phyloP scores from a whole-genome alignment of 306 rosid genomes.

The Ceratonia siliqua region DNA sequence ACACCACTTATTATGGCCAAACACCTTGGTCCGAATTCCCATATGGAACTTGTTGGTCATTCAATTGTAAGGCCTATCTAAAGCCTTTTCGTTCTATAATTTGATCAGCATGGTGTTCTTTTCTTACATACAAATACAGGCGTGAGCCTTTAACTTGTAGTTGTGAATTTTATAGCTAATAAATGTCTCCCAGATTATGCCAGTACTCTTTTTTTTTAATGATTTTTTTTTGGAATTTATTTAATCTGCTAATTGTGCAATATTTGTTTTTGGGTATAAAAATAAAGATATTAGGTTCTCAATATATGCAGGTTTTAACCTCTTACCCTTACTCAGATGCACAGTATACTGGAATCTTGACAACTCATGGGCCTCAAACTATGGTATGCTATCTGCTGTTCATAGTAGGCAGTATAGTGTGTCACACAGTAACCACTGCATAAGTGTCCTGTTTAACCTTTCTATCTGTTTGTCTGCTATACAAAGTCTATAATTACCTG shows the following conservation, averaged over 20 bases:
- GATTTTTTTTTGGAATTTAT: background rate
- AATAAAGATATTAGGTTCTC: conserved; percentile 33
- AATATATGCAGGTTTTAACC: conserved; percentile 64
- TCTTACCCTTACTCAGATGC: conserved; percentile 66
- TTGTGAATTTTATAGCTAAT: conserved; percentile 3
- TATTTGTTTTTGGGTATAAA: background rate
- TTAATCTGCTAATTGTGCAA: conserved; percentile 13
- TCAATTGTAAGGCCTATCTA: conserved; percentile 61
- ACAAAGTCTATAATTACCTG: background rate
- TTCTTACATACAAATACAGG: background rate
- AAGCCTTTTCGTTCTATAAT: conserved; percentile 23
- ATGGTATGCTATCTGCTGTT: background rate
- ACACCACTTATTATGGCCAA: conserved; percentile 45
- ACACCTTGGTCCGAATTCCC: conserved; percentile 53
- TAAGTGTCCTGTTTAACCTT: background rate
- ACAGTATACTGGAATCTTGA: conserved; percentile 57
- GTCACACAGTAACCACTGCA: background rate
- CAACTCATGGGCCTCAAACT: conserved; percentile 54
- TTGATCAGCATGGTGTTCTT: background rate
- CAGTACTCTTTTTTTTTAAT: background rate
- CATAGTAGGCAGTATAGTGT: background rate
- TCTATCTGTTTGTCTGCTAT: background rate
- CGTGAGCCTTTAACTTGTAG: conserved; percentile 2
- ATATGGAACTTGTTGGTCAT: conserved; percentile 67
- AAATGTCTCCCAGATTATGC: conserved; percentile 6